Evolutionary conservation across 768 basidiomycete species (phyloP), one percentile per base, ranked within the genome.

Genomic region (Termitomyces sp.): DNA sequence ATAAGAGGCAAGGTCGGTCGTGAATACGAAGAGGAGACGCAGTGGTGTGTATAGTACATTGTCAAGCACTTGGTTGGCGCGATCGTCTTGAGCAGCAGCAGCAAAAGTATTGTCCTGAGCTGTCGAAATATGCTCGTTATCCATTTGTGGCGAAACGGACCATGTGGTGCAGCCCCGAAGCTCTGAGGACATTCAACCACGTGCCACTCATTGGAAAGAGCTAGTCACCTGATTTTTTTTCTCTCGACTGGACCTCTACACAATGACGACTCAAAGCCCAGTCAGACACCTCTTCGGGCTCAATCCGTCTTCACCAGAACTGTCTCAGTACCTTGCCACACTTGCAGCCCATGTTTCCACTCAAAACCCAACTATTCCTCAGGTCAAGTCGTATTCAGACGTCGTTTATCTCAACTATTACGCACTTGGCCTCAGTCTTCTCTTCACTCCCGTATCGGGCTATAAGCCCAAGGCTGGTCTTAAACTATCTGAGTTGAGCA

Each of bases 321-420:
- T 90, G 22, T 42, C 70, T 6, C 67, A 70, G 11, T 83, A 80
- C 60, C 72, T 90, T 57, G 39, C 67, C 11, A 67, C 66, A 8
- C 65, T 85, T 15, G 65, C 74, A 7, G 41, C 65, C 8, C 59
- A 72, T 12, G 45, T 71, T 12, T 61, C 60, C 20, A 49, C 60
- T n/a, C 42, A 69, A 16, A 54, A 61, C 20, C 53, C 62, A 18
- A 37, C 68, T 5, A 65, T 63, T n/a, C 86, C 91, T 34, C 82
- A 91, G 64, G 74, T 93, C 71, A 93, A 91, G 69, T 76, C 85
- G 0, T 95, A 92, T 70, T 69, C 91, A 31, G 93, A 97, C 70
- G 81, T 82, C 8, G 85, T 93, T 63, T 98, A 95, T 76, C 82
- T 91, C 76, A 95, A 92, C 70, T 95, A 93, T 75, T 81, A 79